Percentiles rank a stretch among this genome's conserved stretches.
Conservation (phyloP, 139 green algal genomes). For the Chlamydomonas incerta region DNA sequence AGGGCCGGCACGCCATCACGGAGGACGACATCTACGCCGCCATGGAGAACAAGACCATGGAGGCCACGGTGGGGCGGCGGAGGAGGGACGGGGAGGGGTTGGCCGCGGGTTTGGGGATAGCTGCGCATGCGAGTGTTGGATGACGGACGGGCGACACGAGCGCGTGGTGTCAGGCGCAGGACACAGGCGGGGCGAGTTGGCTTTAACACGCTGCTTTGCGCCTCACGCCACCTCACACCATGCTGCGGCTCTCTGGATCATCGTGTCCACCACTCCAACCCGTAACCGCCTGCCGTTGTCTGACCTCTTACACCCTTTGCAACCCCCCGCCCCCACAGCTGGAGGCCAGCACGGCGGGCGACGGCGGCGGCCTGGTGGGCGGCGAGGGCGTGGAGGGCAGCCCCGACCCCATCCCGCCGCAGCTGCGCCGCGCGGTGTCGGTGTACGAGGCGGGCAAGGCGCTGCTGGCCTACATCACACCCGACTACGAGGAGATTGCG, state of each 20-base stretch:
- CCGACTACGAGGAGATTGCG: constrained; percentile 86
- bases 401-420: constrained; percentile 52
- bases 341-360: constrained; percentile 1
- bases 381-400: not conserved
- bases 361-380: constrained; percentile 13
- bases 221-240: too few relatives aligned
- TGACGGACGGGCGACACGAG: not conserved
- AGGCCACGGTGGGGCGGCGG: constrained; percentile 49
- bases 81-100: not conserved
- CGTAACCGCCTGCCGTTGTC: not conserved
- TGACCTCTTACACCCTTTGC: not conserved
- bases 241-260: too few relatives aligned
- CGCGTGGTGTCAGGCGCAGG: too few relatives aligned
- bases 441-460: constrained; percentile 90
- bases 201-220: too few relatives aligned
- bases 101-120: too few relatives aligned
- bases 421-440: constrained; percentile 66
- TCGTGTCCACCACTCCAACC: not conserved
- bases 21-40: constrained; percentile 89
- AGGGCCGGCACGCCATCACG: constrained; percentile 71
- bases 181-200: too few relatives aligned
- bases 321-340: not conserved
- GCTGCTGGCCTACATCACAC: constrained; percentile 85
- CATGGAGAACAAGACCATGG: constrained; percentile 87
- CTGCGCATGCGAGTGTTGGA: too few relatives aligned